Evolutionary conservation across 306 rosid species (phyloP).

Genomic region (Pyrus communis): DNA sequence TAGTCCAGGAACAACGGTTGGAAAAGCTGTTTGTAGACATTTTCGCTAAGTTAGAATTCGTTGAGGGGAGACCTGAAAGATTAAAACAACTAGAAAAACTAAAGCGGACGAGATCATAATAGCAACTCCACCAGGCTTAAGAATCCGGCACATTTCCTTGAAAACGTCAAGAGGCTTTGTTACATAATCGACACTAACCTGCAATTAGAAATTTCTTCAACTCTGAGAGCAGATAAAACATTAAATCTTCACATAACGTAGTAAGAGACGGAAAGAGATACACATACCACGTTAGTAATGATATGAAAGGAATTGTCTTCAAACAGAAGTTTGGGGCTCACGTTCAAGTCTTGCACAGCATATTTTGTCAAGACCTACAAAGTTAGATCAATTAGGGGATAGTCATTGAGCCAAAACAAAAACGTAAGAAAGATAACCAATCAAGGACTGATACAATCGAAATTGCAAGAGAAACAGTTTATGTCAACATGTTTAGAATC

Average conservation of each 20-base stretch:
- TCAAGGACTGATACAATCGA: not conserved
- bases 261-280: not conserved
- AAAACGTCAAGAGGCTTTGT: conserved; percentile 69
- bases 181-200: conserved; percentile 83
- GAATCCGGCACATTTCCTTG: conserved; percentile 59
- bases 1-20: conserved; percentile 70
- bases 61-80: not conserved
- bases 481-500: not conserved
- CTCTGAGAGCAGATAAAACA: not conserved
- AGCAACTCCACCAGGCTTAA: conserved; percentile 79
- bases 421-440: not conserved
- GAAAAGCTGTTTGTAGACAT: conserved; percentile 46
- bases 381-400: not conserved
- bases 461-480: not conserved
- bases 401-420: not conserved
- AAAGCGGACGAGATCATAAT: conserved; percentile 26
- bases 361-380: conserved; percentile 65
- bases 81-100: not conserved
- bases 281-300: conserved; percentile 67
- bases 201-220: conserved; percentile 3
- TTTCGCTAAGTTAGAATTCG: not conserved
- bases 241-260: not conserved
- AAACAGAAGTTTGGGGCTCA: conserved; percentile 59
- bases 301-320: conserved; percentile 66
- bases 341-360: conserved; percentile 63